Evolutionary conservation across 208 protist genomes (phyloP).

Genomic region (Leishmania major): DNA sequence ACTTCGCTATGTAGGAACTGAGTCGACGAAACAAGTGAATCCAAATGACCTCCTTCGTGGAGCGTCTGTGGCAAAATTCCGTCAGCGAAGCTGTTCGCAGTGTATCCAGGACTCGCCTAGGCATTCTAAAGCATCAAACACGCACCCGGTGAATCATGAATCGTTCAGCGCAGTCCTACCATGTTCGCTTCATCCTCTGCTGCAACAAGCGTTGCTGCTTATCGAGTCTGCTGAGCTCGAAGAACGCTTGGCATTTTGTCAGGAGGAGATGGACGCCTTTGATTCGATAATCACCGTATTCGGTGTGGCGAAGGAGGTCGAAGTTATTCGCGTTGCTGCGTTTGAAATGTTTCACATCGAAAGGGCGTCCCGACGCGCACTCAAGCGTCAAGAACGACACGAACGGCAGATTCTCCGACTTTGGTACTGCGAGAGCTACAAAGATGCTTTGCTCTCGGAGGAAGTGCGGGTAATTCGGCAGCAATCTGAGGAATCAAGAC

Average conservation of each 20-base stretch:
- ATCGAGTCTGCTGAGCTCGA: conserved; percentile 47
- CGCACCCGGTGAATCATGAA: background rate
- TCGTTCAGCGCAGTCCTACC: background rate
- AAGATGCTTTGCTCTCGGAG: conserved; percentile 35
- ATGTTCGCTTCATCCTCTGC: conserved; percentile 26
- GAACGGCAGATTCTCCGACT: conserved; percentile 45
- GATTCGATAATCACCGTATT: conserved; percentile 35
- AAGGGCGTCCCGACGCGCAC: conserved; percentile 31
- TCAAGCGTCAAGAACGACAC: conserved; percentile 49
- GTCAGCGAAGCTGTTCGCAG: background rate
- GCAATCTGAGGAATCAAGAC: background rate
- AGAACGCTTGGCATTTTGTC: conserved; percentile 36
- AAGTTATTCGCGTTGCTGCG: conserved; percentile 43
- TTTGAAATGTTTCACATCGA: conserved; percentile 61
- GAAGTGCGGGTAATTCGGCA: conserved; percentile 29
- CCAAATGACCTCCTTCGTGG: background rate
- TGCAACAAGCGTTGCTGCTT: conserved; percentile 55
- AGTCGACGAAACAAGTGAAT: background rate
- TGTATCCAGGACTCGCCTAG: background rate
- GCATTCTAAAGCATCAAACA: background rate
- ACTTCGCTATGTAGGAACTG: conserved; percentile 10
- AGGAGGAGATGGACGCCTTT: conserved; percentile 37
- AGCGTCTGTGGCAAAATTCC: background rate
- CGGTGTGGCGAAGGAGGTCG: conserved; percentile 38
- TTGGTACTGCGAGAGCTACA: conserved; percentile 47